Evolutionary conservation across 345 rosid species (phyloP), one percentile per base, ranked within the genome.

Genomic region (Brassica rapa): DNA sequence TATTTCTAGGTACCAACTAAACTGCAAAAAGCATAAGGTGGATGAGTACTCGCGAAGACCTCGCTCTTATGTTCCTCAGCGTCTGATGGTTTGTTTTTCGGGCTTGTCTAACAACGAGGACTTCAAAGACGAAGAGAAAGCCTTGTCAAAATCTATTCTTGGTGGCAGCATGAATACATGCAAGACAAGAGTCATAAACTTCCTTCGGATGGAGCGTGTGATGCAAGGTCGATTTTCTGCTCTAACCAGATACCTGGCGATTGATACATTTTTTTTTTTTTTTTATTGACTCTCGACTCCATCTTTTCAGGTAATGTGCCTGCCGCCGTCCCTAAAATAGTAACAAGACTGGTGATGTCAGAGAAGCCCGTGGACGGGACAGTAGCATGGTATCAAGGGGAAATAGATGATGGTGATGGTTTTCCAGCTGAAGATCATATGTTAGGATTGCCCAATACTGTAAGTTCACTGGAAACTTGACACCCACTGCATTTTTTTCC

Each of bases 291-390:
- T 74, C 67, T n/a, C 8, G 71, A 65, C 76, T 23, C 74, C 70
- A 39, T 80, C 61, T 74, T 66, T 56, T 63, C 71, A 80, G 79
- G 75, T 64, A 30, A 78, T 78, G 83, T 30, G 49, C 77, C 86
- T 37, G 80, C 88, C 66, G 56, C 56, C 8, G 56, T 15, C 73
- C 86, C 79, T 69, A 83, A 80, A 82, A 30, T 80, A 83, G 21
- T 71, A 55, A 81, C 87, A 77, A 88, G 81, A 74, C 81, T 95
- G 88, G 80, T 90, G 19, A 73, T 95, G 94, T 85, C 88, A 74
- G 91, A 93, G 88, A 95, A 90, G 86, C 86, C 87, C 66, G 82
- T 79, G 27, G 93, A 91, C 83, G 96, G 97, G 77, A 90, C 96
- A 23, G 89, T 95, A 67, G 96, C 93, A 71, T 81, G 93, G 87